phyloP scores from a whole-genome alignment of 1,284 basidiomycete species.

The Microbotryum intermedium region DNA sequence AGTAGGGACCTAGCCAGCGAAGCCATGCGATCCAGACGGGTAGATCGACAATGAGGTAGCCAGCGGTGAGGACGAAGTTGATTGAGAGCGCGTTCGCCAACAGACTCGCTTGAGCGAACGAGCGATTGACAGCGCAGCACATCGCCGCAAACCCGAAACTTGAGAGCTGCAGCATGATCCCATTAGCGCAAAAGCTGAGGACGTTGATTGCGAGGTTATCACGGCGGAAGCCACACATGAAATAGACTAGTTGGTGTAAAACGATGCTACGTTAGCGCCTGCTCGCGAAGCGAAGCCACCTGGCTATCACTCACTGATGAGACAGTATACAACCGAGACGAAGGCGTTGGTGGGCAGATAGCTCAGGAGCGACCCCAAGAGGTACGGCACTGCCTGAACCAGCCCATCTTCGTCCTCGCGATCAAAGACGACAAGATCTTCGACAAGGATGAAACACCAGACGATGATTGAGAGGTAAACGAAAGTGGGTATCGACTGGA shows the following conservation, averaged over 20 bases:
- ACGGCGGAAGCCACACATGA: conserved; percentile 40
- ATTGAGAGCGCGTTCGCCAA: conserved; percentile 40
- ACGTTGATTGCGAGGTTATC: conserved; percentile 41
- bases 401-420: conserved; percentile 45
- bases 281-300: conserved; percentile 40
- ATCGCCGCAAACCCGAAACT: conserved; percentile 42
- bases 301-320: conserved; percentile 23
- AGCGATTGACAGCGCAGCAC: conserved; percentile 39
- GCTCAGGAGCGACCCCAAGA: conserved; percentile 9
- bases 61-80: conserved; percentile 29
- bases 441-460: conserved; percentile 41
- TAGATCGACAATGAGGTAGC: conserved; percentile 40
- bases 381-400: conserved; percentile 39
- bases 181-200: conserved; percentile 42
- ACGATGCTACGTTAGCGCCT: conserved; percentile 36
- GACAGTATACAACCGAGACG: conserved; percentile 36
- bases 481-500: conserved; percentile 28
- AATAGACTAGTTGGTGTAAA: background rate
- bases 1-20: conserved; percentile 24
- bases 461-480: conserved; percentile 34
- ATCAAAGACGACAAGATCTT: conserved; percentile 46
- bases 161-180: conserved; percentile 38
- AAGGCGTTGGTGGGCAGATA: conserved; percentile 35
- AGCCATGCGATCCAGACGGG: conserved; percentile 34
- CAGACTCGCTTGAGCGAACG: conserved; percentile 39